These are phyloP conservation scores for Aspergillus proliferans DNA, from an alignment of 2,329 filamentous ascomycete species.

Conservation along the genomic window DNA sequence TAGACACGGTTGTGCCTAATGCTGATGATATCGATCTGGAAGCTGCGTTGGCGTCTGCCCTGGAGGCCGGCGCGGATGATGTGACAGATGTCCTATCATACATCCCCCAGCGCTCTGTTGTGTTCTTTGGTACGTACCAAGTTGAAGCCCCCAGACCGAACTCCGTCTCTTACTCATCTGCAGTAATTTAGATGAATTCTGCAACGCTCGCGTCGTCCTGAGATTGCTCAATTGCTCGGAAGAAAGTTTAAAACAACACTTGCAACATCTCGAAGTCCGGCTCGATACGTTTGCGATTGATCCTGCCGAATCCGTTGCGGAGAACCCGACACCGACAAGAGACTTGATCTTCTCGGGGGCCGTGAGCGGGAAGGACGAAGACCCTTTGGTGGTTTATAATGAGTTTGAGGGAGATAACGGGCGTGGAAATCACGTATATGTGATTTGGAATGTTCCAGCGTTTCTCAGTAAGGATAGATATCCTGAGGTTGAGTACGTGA, in stretches of 20 bases:
- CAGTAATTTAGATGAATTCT: constrained; percentile 49
- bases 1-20: constrained; percentile 41
- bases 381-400: constrained; percentile 41
- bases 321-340: constrained; percentile 29
- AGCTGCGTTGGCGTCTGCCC: constrained; percentile 37
- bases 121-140: constrained; percentile 45
- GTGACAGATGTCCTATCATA: constrained; percentile 41
- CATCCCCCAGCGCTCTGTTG: constrained; percentile 45
- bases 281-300: constrained; percentile 46
- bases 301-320: constrained; percentile 36
- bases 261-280: constrained; percentile 45
- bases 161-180: constrained; percentile 44
- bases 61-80: constrained; percentile 41
- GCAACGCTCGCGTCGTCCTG: constrained; percentile 47
- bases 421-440: constrained; percentile 35
- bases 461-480: constrained; percentile 33
- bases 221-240: constrained; percentile 47
- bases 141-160: constrained; percentile 4
- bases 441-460: constrained; percentile 41
- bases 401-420: constrained; percentile 35
- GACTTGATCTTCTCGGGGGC: constrained; percentile 40
- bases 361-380: constrained; percentile 32
- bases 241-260: constrained; percentile 41
- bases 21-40: constrained; percentile 34
- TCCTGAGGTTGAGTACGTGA: background rate